Percentiles rank a stretch among this genome's conserved stretches.
Conservation (phyloP, 768 basidiomycete species). For the Pulveroboletus sp. region DNA sequence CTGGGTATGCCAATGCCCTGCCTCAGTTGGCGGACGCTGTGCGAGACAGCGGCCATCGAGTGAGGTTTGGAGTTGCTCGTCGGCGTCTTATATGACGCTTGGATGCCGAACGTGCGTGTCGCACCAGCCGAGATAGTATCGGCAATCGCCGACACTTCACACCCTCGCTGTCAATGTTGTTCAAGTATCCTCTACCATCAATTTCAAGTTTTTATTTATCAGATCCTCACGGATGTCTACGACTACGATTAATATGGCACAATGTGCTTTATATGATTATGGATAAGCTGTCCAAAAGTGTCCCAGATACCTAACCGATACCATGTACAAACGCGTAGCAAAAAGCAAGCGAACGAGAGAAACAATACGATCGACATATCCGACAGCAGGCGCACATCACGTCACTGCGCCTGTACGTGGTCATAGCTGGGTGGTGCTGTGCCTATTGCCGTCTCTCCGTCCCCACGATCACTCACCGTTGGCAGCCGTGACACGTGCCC, state of each 20-base stretch:
- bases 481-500: conserved; percentile 30
- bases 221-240: too few species aligned
- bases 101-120: conserved; percentile 13
- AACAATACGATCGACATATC: background rate
- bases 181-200: too few species aligned
- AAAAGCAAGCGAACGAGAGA: background rate
- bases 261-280: too few species aligned
- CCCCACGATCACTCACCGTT: conserved; percentile 35
- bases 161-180: too few species aligned
- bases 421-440: conserved; percentile 25
- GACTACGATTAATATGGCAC: too few species aligned
- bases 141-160: too few species aligned
- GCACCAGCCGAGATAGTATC: too few species aligned
- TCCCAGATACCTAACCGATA: background rate
- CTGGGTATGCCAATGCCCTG: conserved; percentile 17
- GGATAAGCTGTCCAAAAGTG: too few species aligned
- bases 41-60: conserved; percentile 24
- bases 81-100: background rate
- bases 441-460: conserved; percentile 27
- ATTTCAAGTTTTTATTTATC: too few species aligned
- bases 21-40: conserved; percentile 24
- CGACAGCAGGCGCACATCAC: background rate
- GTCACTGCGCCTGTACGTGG: conserved; percentile 10
- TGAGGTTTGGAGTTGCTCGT: too few species aligned
- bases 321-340: background rate